These are phyloP conservation scores for Lecanoromycetidae sp. DNA, from an alignment of 2,329 filamentous ascomycete genomes.

Conservation along the genomic window DNA sequence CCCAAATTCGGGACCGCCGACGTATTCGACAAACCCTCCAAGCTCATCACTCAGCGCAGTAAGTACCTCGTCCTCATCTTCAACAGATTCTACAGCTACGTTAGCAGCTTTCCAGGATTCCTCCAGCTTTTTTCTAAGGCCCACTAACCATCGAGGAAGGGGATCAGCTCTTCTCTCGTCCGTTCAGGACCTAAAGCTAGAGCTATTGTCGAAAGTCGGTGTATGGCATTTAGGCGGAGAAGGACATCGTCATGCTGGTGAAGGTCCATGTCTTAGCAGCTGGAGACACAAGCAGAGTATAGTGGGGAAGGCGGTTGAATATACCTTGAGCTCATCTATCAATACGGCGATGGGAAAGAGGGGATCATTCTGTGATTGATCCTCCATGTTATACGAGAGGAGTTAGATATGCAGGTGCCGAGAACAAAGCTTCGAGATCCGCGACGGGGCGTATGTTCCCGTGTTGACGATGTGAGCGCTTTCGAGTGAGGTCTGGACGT, in stretches of 20 bases:
- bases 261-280: slow-evolving; percentile 18
- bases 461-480: background rate
- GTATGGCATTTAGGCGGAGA: slow-evolving; percentile 94
- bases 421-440: background rate
- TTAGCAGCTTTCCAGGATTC: slow-evolving; percentile 18
- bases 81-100: slow-evolving; percentile 68
- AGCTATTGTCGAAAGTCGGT: slow-evolving; percentile 94
- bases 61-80: slow-evolving; percentile 96
- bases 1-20: slow-evolving; percentile 83
- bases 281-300: slow-evolving; percentile 15
- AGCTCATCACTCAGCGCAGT: slow-evolving; percentile 95
- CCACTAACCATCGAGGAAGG: slow-evolving; percentile 87
- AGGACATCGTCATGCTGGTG: slow-evolving; percentile 92
- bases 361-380: slow-evolving; percentile 86
- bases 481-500: background rate
- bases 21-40: slow-evolving; percentile 92
- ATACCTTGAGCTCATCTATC: slow-evolving; percentile 98
- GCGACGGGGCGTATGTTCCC: background rate
- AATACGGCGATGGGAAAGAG: slow-evolving; percentile 99
- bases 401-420: background rate
- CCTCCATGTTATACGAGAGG: slow-evolving; percentile 56
- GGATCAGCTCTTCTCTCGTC: slow-evolving; percentile 96
- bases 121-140: slow-evolving; percentile 1
- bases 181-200: slow-evolving; percentile 90
- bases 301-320: background rate